phyloP scores from a whole-genome alignment of 2,329 filamentous ascomycete species.

The Stagonosporopsis tanaceti region DNA sequence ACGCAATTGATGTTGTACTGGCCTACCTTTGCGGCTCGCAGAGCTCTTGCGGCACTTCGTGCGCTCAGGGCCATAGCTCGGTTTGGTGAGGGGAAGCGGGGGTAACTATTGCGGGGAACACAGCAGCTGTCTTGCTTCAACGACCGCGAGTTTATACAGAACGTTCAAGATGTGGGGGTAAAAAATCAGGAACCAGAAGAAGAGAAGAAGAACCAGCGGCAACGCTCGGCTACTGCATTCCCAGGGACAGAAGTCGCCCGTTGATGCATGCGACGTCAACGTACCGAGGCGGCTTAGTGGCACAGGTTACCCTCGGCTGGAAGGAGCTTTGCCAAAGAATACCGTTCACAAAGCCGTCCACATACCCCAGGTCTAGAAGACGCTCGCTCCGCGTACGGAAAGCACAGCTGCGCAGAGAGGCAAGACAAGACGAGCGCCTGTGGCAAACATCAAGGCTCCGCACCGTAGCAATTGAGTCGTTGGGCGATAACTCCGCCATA shows the following conservation, averaged over 20 bases:
- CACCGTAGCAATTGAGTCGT: constrained; percentile 21
- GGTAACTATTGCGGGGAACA: constrained; percentile 34
- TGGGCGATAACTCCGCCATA: constrained; percentile 26
- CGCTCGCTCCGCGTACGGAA: constrained; percentile 9
- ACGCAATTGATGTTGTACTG: constrained; percentile 6
- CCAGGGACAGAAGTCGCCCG: constrained; percentile 21
- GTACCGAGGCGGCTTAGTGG: constrained; percentile 42
- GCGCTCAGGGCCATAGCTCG: constrained; percentile 70
- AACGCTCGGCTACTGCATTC: constrained; percentile 40
- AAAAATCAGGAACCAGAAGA: constrained; percentile 8
- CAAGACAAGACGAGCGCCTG: constrained; percentile 3
- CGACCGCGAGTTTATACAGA: constrained; percentile 17
- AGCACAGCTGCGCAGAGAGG: constrained; percentile 1
- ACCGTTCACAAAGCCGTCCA: constrained; percentile 1
- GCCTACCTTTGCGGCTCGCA: constrained; percentile 70
- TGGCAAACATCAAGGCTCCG: constrained; percentile 24
- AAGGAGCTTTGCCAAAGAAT: constrained; percentile 11
- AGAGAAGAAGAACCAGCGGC: constrained; percentile 34
- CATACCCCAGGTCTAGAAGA: not conserved
- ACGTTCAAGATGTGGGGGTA: constrained; percentile 4
- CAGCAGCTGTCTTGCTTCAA: constrained; percentile 24
- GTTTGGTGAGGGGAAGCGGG: constrained; percentile 39
- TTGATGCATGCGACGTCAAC: constrained; percentile 27
- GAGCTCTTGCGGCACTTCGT: constrained; percentile 67
- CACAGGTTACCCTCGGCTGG: constrained; percentile 44